Conservation (phyloP, 495 filamentous ascomycete species). For the Xylaria castorea region DNA sequence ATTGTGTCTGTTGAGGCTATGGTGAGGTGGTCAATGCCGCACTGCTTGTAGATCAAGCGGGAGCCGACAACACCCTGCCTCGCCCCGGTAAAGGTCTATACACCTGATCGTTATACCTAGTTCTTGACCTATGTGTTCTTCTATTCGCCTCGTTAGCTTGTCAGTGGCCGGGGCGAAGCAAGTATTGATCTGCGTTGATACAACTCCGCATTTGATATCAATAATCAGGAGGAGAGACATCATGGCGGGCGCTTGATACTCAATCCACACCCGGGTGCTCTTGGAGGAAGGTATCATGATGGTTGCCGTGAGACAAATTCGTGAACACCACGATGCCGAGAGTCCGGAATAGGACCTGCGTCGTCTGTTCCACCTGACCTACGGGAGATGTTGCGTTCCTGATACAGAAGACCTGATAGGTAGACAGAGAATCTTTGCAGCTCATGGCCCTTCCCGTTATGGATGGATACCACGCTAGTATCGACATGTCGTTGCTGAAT, state of each 20-base stretch:
- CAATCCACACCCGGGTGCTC: conserved; percentile 19
- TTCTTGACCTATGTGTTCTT: not conserved
- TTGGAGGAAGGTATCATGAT: not conserved
- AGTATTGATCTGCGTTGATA: conserved; percentile 8
- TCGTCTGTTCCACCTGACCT: not conserved
- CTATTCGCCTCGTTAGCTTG: not conserved
- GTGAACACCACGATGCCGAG: not conserved
- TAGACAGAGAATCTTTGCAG: not conserved
- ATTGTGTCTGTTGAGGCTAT: not conserved
- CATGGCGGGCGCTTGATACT: not conserved
- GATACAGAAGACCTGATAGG: conserved; percentile 4
- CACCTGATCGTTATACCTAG: conserved; percentile 8
- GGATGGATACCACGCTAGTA: conserved; percentile 17
- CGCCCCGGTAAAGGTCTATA: not conserved
- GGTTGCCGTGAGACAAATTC: conserved; percentile 16
- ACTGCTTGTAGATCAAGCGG: conserved; percentile 1
- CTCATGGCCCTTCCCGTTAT: not conserved
- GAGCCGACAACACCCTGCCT: conserved; percentile 7
- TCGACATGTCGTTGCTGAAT: conserved; percentile 7
- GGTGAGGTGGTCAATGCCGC: not conserved
- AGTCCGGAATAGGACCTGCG: not conserved
- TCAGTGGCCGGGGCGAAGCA: conserved; percentile 11
- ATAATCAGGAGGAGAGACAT: not conserved
- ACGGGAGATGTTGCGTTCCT: not conserved
- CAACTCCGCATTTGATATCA: conserved; percentile 3